These are phyloP conservation scores for Pseudozyma tsukubaensis DNA, from an alignment of 1,284 basidiomycete species.

Conservation along the genomic window DNA sequence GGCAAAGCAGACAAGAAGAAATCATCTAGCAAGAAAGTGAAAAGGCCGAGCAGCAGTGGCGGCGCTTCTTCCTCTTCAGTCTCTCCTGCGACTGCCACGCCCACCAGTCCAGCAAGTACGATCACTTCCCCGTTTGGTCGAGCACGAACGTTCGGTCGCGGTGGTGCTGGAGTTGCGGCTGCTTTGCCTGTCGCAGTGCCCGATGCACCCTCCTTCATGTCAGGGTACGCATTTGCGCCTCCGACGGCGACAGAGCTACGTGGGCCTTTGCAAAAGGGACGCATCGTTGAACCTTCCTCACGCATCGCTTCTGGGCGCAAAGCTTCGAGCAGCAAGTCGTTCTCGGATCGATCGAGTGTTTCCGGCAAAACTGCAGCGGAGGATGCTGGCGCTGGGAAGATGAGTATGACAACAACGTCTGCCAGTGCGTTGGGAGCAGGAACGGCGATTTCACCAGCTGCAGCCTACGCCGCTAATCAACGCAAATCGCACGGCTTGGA, in stretches of 20 bases:
- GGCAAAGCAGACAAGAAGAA: slow-evolving; percentile 16
- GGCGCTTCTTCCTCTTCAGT: slow-evolving; percentile 6
- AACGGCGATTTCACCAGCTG: slow-evolving; percentile 18
- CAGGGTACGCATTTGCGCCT: slow-evolving; percentile 19
- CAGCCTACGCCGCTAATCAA: slow-evolving; percentile 28
- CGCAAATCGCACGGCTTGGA: slow-evolving; percentile 29
- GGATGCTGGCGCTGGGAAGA: slow-evolving; percentile 1
- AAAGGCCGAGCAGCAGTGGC: slow-evolving; percentile 35
- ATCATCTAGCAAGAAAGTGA: slow-evolving; percentile 14
- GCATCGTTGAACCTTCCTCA: not conserved
- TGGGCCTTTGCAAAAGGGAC: slow-evolving; percentile 10
- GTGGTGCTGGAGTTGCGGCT: slow-evolving; percentile 8
- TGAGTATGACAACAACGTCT: not conserved
- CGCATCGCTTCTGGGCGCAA: slow-evolving; percentile 1
- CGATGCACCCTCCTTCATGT: slow-evolving; percentile 28
- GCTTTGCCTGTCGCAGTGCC: slow-evolving; percentile 9
- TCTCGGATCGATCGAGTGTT: slow-evolving; percentile 19
- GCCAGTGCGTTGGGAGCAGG: not conserved
- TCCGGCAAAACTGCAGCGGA: slow-evolving; percentile 23
- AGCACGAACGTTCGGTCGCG: slow-evolving; percentile 19
- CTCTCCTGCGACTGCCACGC: not conserved
- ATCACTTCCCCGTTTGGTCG: not conserved
- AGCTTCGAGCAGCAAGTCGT: slow-evolving; percentile 16
- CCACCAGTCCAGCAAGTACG: not conserved
- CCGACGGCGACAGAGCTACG: slow-evolving; percentile 11